Base-by-base conservation (phyloP, 148 eudicot genomes). In the Spergularia bocconei region DNA sequence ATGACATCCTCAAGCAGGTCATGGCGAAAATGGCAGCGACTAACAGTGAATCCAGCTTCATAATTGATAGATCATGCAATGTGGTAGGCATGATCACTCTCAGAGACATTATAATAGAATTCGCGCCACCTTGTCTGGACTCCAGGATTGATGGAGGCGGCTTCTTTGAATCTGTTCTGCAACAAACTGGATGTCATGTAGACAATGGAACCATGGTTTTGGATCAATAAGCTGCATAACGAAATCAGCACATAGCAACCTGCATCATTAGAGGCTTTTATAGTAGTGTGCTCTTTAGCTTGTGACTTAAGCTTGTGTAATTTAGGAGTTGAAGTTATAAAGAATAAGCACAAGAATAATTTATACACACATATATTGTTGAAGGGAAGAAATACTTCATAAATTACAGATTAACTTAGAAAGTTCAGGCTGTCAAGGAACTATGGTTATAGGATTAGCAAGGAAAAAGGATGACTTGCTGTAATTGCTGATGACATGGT, bases 61-160 rank as follows among this genome's bases (percentile, higher is more conserved):
- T 88, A 21, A 75, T 86, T 5, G 83, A 84, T 76, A 51, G 50
- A 19, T 84, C 25, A 10, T 53, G 61, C 12, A 47, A 54, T 55
- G 73, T 86, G 20, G 51, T 48, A 7, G 80, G 83, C 15, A 16
- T 77, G 73, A 19, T 85, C 47, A 82, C 82, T 1, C 69, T 80
- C 39, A 80, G 84, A 63, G 86, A 86, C 78, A 76, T 88, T 11
- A 80, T 84, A 11, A 48, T 71, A 19, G 76, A 79, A 67, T 82
- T 88, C 55, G 81, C 88, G 16, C 88, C 91, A 6, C 91, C 87
- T 0, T 75, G 84, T 16, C 53, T 88, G 63, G 87, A 88, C 75
- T 85, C 87, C 0, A 80, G 77, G 50, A 74, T 82, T 50, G 50
- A 65, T 44, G 87, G 84, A 15, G 83, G 85, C n/a, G 78, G 85